A percentile compares a stretch with the other conserved stretches of the same genome.
phyloP scores from a whole-genome alignment of 192 early-diverging fungal species.

The Paraglomus brasilianum region DNA sequence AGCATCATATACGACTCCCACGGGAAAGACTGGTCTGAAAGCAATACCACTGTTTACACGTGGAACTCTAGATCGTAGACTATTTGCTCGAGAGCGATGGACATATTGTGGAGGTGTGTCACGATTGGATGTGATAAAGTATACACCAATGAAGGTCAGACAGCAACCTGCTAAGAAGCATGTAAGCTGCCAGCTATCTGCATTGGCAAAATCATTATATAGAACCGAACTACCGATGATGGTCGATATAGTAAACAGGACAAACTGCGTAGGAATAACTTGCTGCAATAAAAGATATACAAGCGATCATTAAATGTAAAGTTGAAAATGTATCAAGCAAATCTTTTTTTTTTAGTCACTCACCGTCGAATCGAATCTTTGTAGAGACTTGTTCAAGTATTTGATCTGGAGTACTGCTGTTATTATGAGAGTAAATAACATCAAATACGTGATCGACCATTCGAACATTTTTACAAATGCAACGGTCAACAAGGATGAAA shows the following conservation, averaged over 20 bases:
- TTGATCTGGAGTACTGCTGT: slow-evolving; percentile 67
- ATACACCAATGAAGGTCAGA: slow-evolving; percentile 65
- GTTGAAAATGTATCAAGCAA: not conserved
- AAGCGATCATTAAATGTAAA: slow-evolving; percentile 25
- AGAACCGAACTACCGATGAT: slow-evolving; percentile 67
- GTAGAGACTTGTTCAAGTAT: slow-evolving; percentile 66
- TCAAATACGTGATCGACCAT: slow-evolving; percentile 62
- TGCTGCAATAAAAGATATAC: slow-evolving; percentile 35
- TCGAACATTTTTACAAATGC: slow-evolving; percentile 63
- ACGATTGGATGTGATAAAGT: slow-evolving; percentile 63
- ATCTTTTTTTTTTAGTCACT: slow-evolving; percentile 12
- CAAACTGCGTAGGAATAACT: slow-evolving; percentile 79
- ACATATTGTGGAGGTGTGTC: slow-evolving; percentile 26
- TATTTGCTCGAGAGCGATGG: slow-evolving; percentile 15
- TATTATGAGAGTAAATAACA: slow-evolving; percentile 54
- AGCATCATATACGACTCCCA: slow-evolving; percentile 21
- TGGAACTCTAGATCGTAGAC: slow-evolving; percentile 14
- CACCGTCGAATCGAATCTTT: slow-evolving; percentile 63
- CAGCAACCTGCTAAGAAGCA: slow-evolving; percentile 59
- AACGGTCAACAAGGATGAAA: slow-evolving; percentile 65
- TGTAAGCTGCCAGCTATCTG: slow-evolving; percentile 43
- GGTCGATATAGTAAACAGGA: slow-evolving; percentile 67
- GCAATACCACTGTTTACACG: slow-evolving; percentile 27
- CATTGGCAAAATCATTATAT: slow-evolving; percentile 66
- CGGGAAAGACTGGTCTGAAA: slow-evolving; percentile 22